A percentile compares a stretch with the other conserved stretches of the same genome.
These are phyloP conservation scores for Ambrosiella beaveri DNA, from an alignment of 2,329 filamentous ascomycete genomes.

Conservation along the genomic window DNA sequence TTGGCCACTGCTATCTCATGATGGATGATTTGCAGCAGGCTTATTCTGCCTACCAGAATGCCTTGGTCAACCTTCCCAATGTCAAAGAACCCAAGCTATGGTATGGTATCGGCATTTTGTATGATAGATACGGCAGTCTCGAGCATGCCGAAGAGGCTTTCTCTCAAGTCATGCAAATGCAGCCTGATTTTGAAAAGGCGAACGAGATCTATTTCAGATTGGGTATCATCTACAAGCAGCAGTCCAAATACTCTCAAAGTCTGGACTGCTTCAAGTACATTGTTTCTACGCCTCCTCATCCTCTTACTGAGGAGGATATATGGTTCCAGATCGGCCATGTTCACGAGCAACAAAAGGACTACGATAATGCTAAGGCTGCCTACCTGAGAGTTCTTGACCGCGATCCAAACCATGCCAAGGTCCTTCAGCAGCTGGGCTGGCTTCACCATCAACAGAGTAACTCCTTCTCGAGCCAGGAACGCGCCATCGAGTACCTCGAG, in stretches of 20 bases:
- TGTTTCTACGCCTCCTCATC: conserved; percentile 76
- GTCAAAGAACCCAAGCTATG: conserved; percentile 80
- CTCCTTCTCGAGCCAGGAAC: conserved; percentile 80
- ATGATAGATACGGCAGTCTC: conserved; percentile 87
- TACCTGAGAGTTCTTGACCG: conserved; percentile 87
- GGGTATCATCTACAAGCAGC: conserved; percentile 99
- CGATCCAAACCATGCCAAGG: conserved; percentile 92
- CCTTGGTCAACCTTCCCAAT: conserved; percentile 78
- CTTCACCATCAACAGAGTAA: conserved; percentile 91
- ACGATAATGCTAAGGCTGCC: conserved; percentile 79
- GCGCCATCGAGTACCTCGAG: conserved; percentile 91
- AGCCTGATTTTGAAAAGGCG: conserved; percentile 92
- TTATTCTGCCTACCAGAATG: conserved; percentile 91
- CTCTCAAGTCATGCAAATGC: conserved; percentile 97
- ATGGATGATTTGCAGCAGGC: conserved; percentile 96
- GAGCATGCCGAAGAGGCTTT: conserved; percentile 97
- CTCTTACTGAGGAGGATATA: conserved; percentile 91
- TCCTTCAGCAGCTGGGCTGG: conserved; percentile 94
- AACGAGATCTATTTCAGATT: conserved; percentile 98
- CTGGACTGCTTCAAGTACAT: conserved; percentile 98
- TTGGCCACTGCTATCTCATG: conserved; percentile 98
- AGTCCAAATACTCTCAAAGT: conserved; percentile 82
- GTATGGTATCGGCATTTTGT: conserved; percentile 97
- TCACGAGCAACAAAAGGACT: conserved; percentile 98
- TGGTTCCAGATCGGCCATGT: conserved; percentile 99